phyloP scores from a whole-genome alignment of 2,329 filamentous ascomycete species.

The Scolecobasidium constrictum region DNA sequence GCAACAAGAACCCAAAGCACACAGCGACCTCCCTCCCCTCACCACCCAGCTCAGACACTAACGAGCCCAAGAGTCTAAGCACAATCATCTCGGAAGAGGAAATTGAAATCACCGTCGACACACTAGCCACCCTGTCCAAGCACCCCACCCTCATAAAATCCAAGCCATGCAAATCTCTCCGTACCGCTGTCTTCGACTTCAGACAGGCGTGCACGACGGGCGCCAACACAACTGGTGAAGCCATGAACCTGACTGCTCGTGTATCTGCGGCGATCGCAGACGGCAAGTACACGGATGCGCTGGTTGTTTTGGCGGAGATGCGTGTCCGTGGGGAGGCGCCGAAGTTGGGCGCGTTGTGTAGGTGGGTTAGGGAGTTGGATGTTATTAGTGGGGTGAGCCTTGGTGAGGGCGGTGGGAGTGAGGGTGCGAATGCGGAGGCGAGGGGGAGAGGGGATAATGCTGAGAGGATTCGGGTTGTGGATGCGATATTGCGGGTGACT shows the following conservation, averaged over 20 bases:
- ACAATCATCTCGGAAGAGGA: conserved; percentile 52
- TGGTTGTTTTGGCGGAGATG: conserved; percentile 59
- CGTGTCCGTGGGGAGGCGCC: conserved; percentile 53
- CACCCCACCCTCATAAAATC: conserved; percentile 56
- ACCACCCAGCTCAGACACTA: background rate
- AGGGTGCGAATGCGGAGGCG: conserved; percentile 22
- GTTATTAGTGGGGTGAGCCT: conserved; percentile 56
- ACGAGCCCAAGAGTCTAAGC: conserved; percentile 40
- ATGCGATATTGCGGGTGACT: conserved; percentile 52
- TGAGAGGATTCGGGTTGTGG: conserved; percentile 50
- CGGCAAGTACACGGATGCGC: conserved; percentile 54
- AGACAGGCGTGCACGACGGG: conserved; percentile 58
- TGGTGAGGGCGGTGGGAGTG: conserved; percentile 33
- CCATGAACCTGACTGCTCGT: conserved; percentile 53
- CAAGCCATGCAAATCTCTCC: conserved; percentile 55
- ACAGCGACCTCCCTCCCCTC: background rate
- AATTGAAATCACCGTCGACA: conserved; percentile 56
- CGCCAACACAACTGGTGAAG: conserved; percentile 45
- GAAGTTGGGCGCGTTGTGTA: conserved; percentile 57
- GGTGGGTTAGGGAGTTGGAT: conserved; percentile 63
- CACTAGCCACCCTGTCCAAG: conserved; percentile 45
- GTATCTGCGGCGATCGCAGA: conserved; percentile 57
- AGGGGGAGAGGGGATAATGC: conserved; percentile 38
- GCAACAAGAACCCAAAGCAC: background rate
- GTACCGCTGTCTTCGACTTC: conserved; percentile 58